A percentile compares a stretch with the other conserved stretches of the same genome.
Conservation (phyloP, 495 filamentous ascomycete genomes). For the Penicillium turbatum region DNA sequence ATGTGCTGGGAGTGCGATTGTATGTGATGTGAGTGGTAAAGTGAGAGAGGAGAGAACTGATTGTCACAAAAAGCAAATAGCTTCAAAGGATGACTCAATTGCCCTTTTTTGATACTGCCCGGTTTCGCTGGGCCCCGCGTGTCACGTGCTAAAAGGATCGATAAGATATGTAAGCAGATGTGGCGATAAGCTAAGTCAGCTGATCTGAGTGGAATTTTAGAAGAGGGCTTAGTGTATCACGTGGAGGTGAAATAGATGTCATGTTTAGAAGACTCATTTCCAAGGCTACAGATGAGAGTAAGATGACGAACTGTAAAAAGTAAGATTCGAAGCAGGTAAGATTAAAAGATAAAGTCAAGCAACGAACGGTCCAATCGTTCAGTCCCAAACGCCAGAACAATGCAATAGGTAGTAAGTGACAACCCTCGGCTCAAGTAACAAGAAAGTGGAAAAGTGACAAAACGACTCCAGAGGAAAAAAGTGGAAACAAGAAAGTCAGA, state of each 20-base stretch:
- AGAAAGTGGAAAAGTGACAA: constrained; percentile 12
- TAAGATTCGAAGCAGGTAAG: background rate
- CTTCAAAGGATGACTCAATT: constrained; percentile 1
- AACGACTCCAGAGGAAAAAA: constrained; percentile 8
- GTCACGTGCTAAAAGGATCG: background rate
- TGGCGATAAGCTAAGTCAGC: background rate
- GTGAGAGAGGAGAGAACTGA: background rate
- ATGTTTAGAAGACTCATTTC: background rate
- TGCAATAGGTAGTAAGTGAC: constrained; percentile 17
- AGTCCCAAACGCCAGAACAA: constrained; percentile 28
- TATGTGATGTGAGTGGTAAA: background rate
- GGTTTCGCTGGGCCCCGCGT: background rate
- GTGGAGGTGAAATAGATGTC: background rate
- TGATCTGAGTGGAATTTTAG: background rate
- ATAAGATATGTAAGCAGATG: background rate
- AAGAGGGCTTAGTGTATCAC: background rate
- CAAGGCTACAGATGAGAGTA: background rate
- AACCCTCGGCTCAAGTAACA: constrained; percentile 23
- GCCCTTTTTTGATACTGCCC: background rate
- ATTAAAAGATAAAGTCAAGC: background rate
- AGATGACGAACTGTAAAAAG: background rate
- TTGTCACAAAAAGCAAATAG: background rate
- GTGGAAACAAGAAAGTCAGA: background rate
- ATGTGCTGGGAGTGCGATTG: background rate
- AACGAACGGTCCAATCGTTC: constrained; percentile 5